Base-by-base conservation (phyloP, 2,329 filamentous ascomycete genomes). In the Dactylellina sp. region DNA sequence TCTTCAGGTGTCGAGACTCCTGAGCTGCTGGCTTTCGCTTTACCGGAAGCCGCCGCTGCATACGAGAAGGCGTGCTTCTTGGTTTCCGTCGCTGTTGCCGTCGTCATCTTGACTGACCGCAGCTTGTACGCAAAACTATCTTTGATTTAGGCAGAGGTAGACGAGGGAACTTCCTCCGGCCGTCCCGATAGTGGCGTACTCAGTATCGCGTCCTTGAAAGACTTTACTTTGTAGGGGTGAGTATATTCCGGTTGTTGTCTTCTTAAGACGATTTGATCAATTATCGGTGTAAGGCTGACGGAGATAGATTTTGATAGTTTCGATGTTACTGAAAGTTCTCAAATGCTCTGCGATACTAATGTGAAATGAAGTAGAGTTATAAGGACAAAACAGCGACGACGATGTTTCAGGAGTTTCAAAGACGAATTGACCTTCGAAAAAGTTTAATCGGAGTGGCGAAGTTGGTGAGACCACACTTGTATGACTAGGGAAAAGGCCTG, bases 21-120 rank as follows among this genome's bases (percentile, higher is more conserved):
- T 9, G 65, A 65, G 16, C 44, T 62, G 55, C 47, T 66, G 28
- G 64, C 59, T 18, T 62, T 60, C 25, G 60, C 66, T 75, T 78
- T 78, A 16, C 77, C 77, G 40, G 77, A 78, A 59, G 77, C 77
- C 40, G 77, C 77, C 25, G 77, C 77, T 47, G 77, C 77, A 75
- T 78, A 78, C 25, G 77, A 77, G 68, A 78, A 78, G 53, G 76
- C 76, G 37, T 74, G 68, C 64, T 76, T 77, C 63, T 76, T 78
- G 47, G 75, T 72, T 59, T 76, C 68, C 59, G 64, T 76, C 50
- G 71, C 65, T 75, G 66, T 52, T 42, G 76, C 71, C 28, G 70
- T 75, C 37, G 75, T 70, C 75, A 77, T 77, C 39, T 63, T 63
- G 70, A 66, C 70, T 53, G 57, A 57, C 47, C 39, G 57, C 61